Percentiles rank a stretch among this genome's conserved stretches.
phyloP scores from a whole-genome alignment of 2,329 filamentous ascomycete genomes.

The Epicoccum nigrum region DNA sequence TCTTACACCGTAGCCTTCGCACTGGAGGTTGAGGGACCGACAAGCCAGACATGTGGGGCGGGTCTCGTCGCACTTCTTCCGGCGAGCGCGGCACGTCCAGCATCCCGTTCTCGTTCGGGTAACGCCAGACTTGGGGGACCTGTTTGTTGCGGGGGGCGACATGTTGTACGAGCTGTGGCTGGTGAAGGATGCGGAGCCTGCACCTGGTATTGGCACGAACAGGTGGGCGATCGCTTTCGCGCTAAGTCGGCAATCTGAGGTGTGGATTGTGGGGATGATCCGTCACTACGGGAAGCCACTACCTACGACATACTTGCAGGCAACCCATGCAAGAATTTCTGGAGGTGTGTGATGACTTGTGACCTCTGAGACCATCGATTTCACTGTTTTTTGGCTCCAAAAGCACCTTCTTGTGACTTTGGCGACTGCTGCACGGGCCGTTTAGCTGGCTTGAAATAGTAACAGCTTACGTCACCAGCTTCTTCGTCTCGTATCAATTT shows the following conservation, averaged over 20 bases:
- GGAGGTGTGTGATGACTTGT: no score
- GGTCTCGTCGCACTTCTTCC: slow-evolving; percentile 17
- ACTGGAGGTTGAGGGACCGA: slow-evolving; percentile 1
- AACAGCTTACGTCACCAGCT: slow-evolving; percentile 2
- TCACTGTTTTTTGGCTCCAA: neutral
- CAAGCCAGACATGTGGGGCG: slow-evolving; percentile 6
- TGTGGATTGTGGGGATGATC: slow-evolving; percentile 1
- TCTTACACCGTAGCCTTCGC: slow-evolving; percentile 14
- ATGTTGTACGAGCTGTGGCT: slow-evolving; percentile 13
- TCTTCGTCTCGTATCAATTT: neutral
- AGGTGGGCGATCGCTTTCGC: slow-evolving; percentile 7
- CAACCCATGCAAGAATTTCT: neutral
- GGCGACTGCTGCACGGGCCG: neutral
- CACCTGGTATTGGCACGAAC: slow-evolving; percentile 5
- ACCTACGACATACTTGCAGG: neutral
- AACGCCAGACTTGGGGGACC: neutral
- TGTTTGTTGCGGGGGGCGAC: slow-evolving; percentile 2
- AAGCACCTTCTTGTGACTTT: neutral
- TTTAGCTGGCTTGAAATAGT: neutral
- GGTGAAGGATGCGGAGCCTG: slow-evolving; percentile 6
- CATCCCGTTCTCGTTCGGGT: slow-evolving; percentile 10
- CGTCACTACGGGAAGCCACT: neutral
- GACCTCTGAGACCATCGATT: neutral
- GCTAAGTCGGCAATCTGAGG: slow-evolving; percentile 6
- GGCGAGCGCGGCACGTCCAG: slow-evolving; percentile 13